Percentiles rank a stretch among this genome's conserved stretches.
Conservation (phyloP, 805 yeast genomes). For the Teunomyces pallodes region DNA sequence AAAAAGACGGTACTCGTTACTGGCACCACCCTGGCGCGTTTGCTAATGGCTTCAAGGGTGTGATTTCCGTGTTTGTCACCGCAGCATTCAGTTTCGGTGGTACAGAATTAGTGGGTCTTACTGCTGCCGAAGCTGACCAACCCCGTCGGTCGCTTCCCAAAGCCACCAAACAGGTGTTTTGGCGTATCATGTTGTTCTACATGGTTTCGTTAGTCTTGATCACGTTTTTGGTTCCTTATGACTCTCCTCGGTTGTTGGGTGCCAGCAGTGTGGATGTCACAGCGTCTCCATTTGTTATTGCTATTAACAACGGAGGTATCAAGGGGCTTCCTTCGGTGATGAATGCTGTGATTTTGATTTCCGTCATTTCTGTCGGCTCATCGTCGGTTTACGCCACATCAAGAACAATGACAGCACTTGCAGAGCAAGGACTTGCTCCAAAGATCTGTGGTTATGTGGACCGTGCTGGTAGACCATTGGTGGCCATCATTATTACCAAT, state of each 20-base stretch:
- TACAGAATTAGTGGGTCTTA: slow-evolving; percentile 40
- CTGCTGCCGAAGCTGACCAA: slow-evolving; percentile 41
- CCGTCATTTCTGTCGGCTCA: slow-evolving; percentile 71
- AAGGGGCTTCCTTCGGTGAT: slow-evolving; percentile 61
- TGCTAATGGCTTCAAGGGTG: slow-evolving; percentile 45
- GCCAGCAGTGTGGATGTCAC: slow-evolving; percentile 53
- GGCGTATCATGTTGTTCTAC: slow-evolving; percentile 42
- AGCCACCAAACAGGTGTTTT: slow-evolving; percentile 43
- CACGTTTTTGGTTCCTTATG: slow-evolving; percentile 25
- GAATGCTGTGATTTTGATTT: slow-evolving; percentile 65
- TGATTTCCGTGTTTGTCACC: slow-evolving; percentile 37
- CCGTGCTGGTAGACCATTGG: slow-evolving; percentile 65
- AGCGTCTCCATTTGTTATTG: slow-evolving; percentile 79
- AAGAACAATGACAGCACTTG: slow-evolving; percentile 61
- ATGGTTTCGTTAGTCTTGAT: slow-evolving; percentile 26
- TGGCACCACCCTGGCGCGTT: slow-evolving; percentile 58
- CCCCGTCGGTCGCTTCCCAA: slow-evolving; percentile 37
- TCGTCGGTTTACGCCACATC: slow-evolving; percentile 70
- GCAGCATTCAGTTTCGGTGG: slow-evolving; percentile 44
- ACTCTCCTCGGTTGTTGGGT: slow-evolving; percentile 29
- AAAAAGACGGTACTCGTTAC: slow-evolving; percentile 48
- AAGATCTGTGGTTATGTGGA: slow-evolving; percentile 58
- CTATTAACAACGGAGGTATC: slow-evolving; percentile 62
- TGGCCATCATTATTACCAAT: slow-evolving; percentile 50
- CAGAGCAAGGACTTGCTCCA: slow-evolving; percentile 65